These are phyloP conservation scores for Strobilomyces echinocephalus DNA, from an alignment of 768 basidiomycete species.

Conservation along the genomic window DNA sequence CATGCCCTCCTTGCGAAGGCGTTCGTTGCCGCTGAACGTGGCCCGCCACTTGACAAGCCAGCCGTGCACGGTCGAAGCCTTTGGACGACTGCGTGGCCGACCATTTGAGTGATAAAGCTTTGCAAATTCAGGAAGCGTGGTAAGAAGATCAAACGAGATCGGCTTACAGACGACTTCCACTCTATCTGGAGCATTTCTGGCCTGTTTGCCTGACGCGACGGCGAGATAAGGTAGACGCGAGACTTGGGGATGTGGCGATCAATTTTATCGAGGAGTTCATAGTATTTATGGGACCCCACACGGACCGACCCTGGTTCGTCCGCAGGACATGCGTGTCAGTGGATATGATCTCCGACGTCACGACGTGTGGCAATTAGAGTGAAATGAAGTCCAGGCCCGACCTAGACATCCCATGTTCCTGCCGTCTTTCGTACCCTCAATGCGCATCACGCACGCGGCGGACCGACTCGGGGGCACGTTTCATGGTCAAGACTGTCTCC, in stretches of 20 bases:
- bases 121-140: neutral
- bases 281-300: slow-evolving; percentile 21
- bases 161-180: slow-evolving; percentile 32
- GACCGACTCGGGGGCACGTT: slow-evolving; percentile 2
- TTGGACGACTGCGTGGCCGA: slow-evolving; percentile 44
- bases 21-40: slow-evolving; percentile 60
- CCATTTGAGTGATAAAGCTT: slow-evolving; percentile 35
- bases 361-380: neutral
- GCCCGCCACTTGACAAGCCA: slow-evolving; percentile 77
- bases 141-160: neutral
- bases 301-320: neutral
- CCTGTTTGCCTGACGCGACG: neutral
- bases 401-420: neutral
- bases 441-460: too few relatives aligned
- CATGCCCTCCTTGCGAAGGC: slow-evolving; percentile 61
- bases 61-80: slow-evolving; percentile 60
- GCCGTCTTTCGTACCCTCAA: neutral
- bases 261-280: neutral
- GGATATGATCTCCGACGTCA: slow-evolving; percentile 14
- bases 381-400: neutral
- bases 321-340: slow-evolving; percentile 11
- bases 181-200: slow-evolving; percentile 29
- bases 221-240: slow-evolving; percentile 1
- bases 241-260: slow-evolving; percentile 10
- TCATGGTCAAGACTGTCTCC: neutral